Conservation (phyloP, 345 rosid species). For the Corchorus olitorius region DNA sequence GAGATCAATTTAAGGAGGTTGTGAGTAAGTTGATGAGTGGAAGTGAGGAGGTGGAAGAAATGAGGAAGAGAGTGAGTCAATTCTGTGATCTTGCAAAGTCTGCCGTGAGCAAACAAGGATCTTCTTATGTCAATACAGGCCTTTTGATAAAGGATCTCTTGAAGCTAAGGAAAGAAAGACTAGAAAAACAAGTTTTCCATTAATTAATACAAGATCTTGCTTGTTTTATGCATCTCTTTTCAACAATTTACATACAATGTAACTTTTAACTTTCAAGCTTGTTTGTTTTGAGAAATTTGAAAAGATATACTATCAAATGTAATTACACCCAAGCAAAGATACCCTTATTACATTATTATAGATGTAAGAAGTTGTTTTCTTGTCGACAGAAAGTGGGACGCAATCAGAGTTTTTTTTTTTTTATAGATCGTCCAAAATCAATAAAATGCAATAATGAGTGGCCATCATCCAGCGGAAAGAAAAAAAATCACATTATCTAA, state of each 20-base stretch:
- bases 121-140: not conserved
- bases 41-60: not conserved
- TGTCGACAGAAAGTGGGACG: not conserved
- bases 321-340: not conserved
- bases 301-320: too few relatives aligned
- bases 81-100: not conserved
- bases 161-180: not conserved
- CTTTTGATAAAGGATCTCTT: not conserved
- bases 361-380: not conserved
- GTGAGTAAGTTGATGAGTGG: not conserved
- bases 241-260: too few relatives aligned
- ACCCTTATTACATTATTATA: not conserved
- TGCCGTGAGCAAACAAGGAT: not conserved
- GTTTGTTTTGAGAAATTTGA: too few relatives aligned
- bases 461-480: too few relatives aligned
- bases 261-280: too few relatives aligned
- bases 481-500: too few relatives aligned
- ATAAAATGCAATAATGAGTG: too few relatives aligned
- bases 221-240: not conserved
- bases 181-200: not conserved
- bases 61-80: not conserved
- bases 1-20: not conserved
- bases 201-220: not conserved
- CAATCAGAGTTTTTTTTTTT: too few relatives aligned
- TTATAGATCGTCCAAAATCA: too few relatives aligned